These are phyloP conservation scores for Nadsonia starkeyi-henricii DNA, from an alignment of 1,139 yeast species.

Conservation along the genomic window DNA sequence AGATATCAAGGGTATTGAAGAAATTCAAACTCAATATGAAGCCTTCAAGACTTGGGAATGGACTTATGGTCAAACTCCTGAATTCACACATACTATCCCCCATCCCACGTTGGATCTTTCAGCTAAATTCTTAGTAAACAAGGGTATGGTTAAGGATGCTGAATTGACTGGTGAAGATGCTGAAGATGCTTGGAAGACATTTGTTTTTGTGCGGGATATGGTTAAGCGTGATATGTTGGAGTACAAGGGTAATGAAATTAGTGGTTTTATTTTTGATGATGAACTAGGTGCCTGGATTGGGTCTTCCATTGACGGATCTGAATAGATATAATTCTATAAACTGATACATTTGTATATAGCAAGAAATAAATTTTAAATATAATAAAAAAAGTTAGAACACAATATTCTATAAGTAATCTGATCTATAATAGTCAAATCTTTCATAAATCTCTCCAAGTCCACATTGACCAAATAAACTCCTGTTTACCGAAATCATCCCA, in stretches of 20 bases:
- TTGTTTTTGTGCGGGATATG: conserved; percentile 22
- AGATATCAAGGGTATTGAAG: background rate
- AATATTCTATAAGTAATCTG: too few relatives aligned
- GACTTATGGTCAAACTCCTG: conserved; percentile 62
- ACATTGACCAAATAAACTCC: conserved; percentile 29
- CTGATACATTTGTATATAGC: background rate
- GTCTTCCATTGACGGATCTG: conserved; percentile 3
- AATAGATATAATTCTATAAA: conserved; percentile 1
- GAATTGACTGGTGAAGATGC: conserved; percentile 2
- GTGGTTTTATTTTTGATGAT: conserved; percentile 29
- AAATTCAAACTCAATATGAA: background rate
- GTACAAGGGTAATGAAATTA: conserved; percentile 32
- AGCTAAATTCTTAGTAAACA: conserved; percentile 32
- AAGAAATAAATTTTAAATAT: background rate
- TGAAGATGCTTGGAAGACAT: conserved; percentile 11
- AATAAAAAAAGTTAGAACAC: too few relatives aligned
- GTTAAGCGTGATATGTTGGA: conserved; percentile 22
- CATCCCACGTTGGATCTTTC: conserved; percentile 22
- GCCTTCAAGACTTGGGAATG: conserved; percentile 42
- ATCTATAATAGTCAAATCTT: background rate
- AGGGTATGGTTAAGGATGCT: conserved; percentile 24
- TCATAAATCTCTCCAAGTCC: conserved; percentile 14
- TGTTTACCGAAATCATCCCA: conserved; percentile 78
- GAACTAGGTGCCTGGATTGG: conserved; percentile 5
- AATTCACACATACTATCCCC: conserved; percentile 35